Conservation (phyloP, 768 basidiomycete genomes). For the Collybiopsis luxurians region DNA sequence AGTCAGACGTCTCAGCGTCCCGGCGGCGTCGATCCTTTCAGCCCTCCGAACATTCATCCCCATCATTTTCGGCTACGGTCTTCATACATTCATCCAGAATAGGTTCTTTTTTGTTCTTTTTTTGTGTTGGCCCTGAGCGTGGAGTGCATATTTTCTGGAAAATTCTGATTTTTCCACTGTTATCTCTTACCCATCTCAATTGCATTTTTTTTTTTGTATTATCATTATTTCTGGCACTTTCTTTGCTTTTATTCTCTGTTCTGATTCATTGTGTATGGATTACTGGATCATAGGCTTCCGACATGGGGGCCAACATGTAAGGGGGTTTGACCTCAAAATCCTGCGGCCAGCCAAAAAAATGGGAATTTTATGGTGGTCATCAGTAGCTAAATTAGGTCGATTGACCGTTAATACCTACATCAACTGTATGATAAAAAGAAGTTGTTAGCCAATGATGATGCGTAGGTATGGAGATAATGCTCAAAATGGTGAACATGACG, state of each 20-base stretch:
- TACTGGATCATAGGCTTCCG: constrained; percentile 18
- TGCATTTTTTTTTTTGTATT: constrained; percentile 12
- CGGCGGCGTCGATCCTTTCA: constrained; percentile 1
- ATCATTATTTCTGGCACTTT: constrained; percentile 9
- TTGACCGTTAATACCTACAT: constrained; percentile 44
- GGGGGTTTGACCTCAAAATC: constrained; percentile 30
- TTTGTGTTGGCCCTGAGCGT: constrained; percentile 4
- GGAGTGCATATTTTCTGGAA: not conserved
- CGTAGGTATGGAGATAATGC: not conserved
- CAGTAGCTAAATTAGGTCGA: constrained; percentile 16
- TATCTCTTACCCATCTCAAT: constrained; percentile 11
- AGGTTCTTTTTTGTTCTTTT: not conserved
- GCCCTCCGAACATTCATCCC: constrained; percentile 15
- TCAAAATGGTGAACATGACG: constrained; percentile 16
- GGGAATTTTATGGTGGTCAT: constrained; percentile 5
- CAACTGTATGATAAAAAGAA: constrained; percentile 25
- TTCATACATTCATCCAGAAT: constrained; percentile 14
- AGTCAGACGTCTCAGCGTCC: not conserved
- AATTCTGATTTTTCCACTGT: not conserved
- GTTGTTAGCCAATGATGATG: not conserved
- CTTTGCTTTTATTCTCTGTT: not conserved
- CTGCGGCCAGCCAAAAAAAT: constrained; percentile 15
- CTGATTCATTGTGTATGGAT: constrained; percentile 3
- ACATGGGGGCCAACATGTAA: constrained; percentile 21
- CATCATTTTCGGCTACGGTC: constrained; percentile 21